These are phyloP conservation scores for Chenopodium album DNA, from an alignment of 148 eudicot species.

Conservation along the genomic window DNA sequence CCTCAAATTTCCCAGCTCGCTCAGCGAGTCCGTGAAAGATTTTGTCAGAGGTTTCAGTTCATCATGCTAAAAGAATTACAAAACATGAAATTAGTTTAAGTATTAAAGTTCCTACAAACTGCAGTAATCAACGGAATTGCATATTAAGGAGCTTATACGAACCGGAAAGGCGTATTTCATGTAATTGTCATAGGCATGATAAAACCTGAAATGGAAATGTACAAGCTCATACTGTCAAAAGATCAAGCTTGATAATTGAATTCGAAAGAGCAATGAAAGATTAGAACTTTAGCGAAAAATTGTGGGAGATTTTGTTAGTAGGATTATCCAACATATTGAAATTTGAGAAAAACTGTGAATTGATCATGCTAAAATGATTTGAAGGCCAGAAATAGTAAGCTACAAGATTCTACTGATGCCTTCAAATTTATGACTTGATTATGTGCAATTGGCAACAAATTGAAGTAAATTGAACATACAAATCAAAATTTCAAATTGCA, in stretches of 20 bases:
- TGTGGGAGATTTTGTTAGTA: background rate
- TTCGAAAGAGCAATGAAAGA: background rate
- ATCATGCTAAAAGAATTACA: conserved; percentile 68
- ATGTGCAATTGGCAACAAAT: background rate
- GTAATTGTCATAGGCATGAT: conserved; percentile 96
- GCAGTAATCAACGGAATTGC: conserved; percentile 6
- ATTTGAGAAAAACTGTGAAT: background rate
- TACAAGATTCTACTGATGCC: background rate
- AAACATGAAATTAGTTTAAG: background rate
- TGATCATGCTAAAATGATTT: background rate
- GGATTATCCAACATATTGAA: background rate
- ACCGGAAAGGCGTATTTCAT: conserved; percentile 97
- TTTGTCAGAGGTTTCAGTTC: conserved; percentile 91
- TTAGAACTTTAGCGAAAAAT: background rate
- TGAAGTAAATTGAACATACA: background rate
- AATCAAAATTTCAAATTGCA: background rate
- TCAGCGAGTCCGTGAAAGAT: conserved; percentile 77
- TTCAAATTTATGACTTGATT: background rate
- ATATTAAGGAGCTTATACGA: conserved; percentile 26
- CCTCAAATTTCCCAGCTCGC: conserved; percentile 88
- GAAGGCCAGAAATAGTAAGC: background rate
- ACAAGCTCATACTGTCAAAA: conserved; percentile 2
- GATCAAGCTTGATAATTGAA: background rate
- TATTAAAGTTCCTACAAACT: background rate
- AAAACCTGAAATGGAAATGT: conserved; percentile 63